Evolutionary conservation across 2,329 filamentous ascomycete species (phyloP), one percentile per base, ranked within the genome.

Genomic region (Fusarium brachygibbosum): DNA sequence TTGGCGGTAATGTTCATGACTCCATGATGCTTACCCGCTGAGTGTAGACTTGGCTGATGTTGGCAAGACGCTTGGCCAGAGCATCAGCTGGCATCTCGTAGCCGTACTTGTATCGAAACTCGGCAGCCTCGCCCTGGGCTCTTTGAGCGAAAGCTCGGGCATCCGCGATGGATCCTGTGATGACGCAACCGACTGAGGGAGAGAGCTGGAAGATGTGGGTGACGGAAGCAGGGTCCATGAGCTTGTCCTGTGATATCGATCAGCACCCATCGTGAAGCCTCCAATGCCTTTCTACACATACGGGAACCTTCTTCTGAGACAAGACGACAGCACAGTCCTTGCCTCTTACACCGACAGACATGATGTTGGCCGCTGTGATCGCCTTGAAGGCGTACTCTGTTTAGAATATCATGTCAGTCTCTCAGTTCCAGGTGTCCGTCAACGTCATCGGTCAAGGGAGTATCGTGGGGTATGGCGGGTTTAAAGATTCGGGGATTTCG

Each of bases 381-480:
- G 96, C 96, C 86, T 99, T 99, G 90, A 99, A 99, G 76, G 96
- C 96, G 95, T 99, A 99, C 88, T 99, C 96, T 98, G 80, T 75
- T 53, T 38, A 58, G 21, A 34, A 40, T 46, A 44, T 31, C 41
- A 57, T 44, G 71, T 78, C 68, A 78, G 76, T 61, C 38, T 41
- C 42, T 32, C 48, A 58, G 45, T 45, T 48, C 45, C 34, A 59
- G 53, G 46, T 56, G 49, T 49, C 34, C 55, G 49, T 65, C 68
- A 70, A 73, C 49, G 58, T 51, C 55, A 66, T 50, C 54, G 45
- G 50, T 56, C 61, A 63, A 66, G 41, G 58, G 41, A 61, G 54
- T 37, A 54, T 70, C 58, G 63, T 60, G 58, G 52, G 52, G 54
- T 59, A 45, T 38, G 37, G 55, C 52, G 51, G 42, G 44, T 46